phyloP scores from a whole-genome alignment of 805 yeast genomes.

The Schwanniomyces polymorphus region DNA sequence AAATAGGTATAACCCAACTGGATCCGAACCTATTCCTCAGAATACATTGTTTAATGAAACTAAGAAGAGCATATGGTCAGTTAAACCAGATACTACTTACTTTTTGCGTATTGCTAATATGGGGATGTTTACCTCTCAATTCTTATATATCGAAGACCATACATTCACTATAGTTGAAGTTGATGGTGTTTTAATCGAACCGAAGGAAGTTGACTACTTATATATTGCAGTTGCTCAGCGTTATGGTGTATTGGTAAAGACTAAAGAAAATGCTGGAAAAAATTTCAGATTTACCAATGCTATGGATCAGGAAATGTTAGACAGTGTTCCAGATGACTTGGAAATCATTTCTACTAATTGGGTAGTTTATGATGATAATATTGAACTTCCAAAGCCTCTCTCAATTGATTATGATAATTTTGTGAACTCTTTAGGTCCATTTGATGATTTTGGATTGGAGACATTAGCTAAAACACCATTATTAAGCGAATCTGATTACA shows the following conservation, averaged over 20 bases:
- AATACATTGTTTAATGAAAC: constrained; percentile 79
- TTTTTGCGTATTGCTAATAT: constrained; percentile 75
- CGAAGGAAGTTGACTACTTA: constrained; percentile 64
- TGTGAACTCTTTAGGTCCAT: constrained; percentile 46
- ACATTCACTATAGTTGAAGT: constrained; percentile 83
- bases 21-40: constrained; percentile 97
- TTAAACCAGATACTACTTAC: constrained; percentile 85
- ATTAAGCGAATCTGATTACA: constrained; percentile 66
- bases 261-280: constrained; percentile 58
- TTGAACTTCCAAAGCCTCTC: constrained; percentile 38
- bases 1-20: constrained; percentile 84
- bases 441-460: constrained; percentile 38
- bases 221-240: constrained; percentile 93
- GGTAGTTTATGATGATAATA: constrained; percentile 53
- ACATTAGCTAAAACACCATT: constrained; percentile 38
- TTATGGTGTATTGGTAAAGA: constrained; percentile 73
- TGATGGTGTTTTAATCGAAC: constrained; percentile 87
- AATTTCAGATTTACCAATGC: constrained; percentile 84
- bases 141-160: constrained; percentile 86
- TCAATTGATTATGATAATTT: constrained; percentile 23
- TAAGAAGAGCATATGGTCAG: constrained; percentile 70
- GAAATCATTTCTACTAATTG: constrained; percentile 72
- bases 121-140: constrained; percentile 92
- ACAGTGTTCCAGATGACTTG: constrained; percentile 64
- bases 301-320: constrained; percentile 83